phyloP scores from a whole-genome alignment of 129 eudicot species.

The Pulicaria dysenterica region DNA sequence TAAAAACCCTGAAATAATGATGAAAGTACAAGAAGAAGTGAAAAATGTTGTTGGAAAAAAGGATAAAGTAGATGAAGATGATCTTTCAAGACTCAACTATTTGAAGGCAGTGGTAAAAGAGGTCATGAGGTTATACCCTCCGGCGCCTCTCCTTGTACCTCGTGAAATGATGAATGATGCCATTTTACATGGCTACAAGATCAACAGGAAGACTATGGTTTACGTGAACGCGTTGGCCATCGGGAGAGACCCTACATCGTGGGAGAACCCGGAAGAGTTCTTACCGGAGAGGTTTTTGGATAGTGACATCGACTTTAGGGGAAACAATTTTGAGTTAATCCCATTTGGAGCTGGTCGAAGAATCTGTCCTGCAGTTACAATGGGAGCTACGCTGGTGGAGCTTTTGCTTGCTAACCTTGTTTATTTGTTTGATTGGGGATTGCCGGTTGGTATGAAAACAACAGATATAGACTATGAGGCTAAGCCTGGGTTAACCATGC shows the following conservation, averaged over 20 bases:
- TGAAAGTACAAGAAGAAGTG: slow-evolving; percentile 34
- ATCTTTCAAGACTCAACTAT: slow-evolving; percentile 34
- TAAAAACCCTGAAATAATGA: slow-evolving; percentile 30
- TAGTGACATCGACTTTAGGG: slow-evolving; percentile 25
- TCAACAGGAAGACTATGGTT: slow-evolving; percentile 31
- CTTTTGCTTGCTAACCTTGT: slow-evolving; percentile 39
- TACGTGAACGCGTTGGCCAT: slow-evolving; percentile 31
- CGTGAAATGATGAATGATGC: slow-evolving; percentile 28
- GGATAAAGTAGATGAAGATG: slow-evolving; percentile 28
- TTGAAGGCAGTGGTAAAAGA: slow-evolving; percentile 39
- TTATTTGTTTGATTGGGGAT: slow-evolving; percentile 28
- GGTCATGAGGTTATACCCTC: slow-evolving; percentile 33
- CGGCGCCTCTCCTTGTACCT: slow-evolving; percentile 33
- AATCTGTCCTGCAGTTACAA: slow-evolving; percentile 32
- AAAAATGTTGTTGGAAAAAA: slow-evolving; percentile 24
- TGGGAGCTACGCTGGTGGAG: slow-evolving; percentile 22
- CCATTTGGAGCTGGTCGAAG: slow-evolving; percentile 39
- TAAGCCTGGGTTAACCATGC: slow-evolving; percentile 29
- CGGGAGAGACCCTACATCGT: slow-evolving; percentile 32
- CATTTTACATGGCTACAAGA: slow-evolving; percentile 28
- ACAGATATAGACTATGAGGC: slow-evolving; percentile 29
- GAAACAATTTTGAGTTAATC: slow-evolving; percentile 30
- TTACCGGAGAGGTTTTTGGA: slow-evolving; percentile 28
- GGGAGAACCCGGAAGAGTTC: slow-evolving; percentile 34
- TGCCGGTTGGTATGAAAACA: slow-evolving; percentile 11